Percentiles rank a stretch among this genome's conserved stretches.
Evolutionary conservation across 148 eudicot genomes (phyloP).

Genomic region (Rhododendron vialii): DNA sequence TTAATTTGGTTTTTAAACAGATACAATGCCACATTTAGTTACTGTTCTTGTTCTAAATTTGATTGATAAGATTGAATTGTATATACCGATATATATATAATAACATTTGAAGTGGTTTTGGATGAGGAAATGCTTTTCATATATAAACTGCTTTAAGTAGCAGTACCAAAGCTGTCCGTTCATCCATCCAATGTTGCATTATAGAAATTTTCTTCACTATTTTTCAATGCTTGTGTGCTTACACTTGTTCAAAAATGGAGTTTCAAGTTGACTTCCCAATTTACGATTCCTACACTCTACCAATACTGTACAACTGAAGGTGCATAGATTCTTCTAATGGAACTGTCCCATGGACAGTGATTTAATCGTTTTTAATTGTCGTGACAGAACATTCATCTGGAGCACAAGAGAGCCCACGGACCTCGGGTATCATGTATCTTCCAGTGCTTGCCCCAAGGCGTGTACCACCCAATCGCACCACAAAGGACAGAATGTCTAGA

Average conservation of each 20-base stretch:
- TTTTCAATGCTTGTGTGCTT: not conserved
- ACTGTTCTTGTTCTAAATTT: not conserved
- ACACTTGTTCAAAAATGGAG: not conserved
- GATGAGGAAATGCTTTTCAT: not conserved
- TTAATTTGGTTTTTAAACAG: not conserved
- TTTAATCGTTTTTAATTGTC: not conserved
- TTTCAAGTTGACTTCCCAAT: not conserved
- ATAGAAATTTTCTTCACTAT: not conserved
- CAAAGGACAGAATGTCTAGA: constrained; percentile 27
- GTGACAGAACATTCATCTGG: constrained; percentile 31
- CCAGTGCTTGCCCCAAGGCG: constrained; percentile 44
- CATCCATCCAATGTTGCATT: not conserved
- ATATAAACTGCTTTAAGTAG: not conserved
- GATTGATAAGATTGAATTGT: not conserved
- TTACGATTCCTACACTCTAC: not conserved
- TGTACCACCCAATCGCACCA: constrained; percentile 35
- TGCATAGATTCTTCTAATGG: not conserved
- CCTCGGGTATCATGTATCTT: constrained; percentile 34
- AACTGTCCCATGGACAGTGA: not conserved
- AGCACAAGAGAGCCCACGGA: constrained; percentile 39
- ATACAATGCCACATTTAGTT: not conserved
- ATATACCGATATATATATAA: not conserved
- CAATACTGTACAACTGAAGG: not conserved
- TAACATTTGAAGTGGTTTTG: not conserved
- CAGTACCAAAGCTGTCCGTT: not conserved